Base-by-base conservation (phyloP, 2,329 filamentous ascomycete species). In the Xylaria sp. region DNA sequence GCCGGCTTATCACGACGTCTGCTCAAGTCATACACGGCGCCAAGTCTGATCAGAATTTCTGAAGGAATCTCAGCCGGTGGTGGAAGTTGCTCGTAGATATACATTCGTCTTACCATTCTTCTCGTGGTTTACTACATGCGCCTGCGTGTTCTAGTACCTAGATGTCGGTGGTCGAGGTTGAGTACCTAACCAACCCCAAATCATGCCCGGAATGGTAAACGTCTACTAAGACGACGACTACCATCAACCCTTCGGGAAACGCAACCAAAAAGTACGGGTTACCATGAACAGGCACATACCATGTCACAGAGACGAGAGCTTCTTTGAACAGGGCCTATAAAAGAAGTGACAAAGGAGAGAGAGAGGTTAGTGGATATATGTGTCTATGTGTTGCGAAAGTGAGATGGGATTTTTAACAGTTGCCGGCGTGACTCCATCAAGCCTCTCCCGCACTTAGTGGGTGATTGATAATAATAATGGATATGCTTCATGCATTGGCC, bases 41-140 rank as follows among this genome's bases (percentile, higher is more conserved):
- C 56, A 68, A 68, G 61, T 20, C 32, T 12, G 28, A 50, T 57
- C 51, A 32, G 65, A 61, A 68, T 64, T 65, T 57, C 56, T 65
- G 56, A 65, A 60, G 50, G 18, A 44, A 61, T 65, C 50, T 41
- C 37, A 41, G 56, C 56, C 55, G 65, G 61, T 56, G 55, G 61
- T 56, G 59, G 12, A 23, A 51, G 32, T 25, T 37, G 20, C 12
- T 39, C n/a, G 23, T 55, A 32, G 41, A 51, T 63, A 25, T 20
- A 50, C 9, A 50, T 56, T 39, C 12, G 34, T 56, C 56, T 57
- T 61, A 15, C 54, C 56, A 64, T 34, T 46, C 25, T n/a, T 25
- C 37, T 39, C 41, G 48, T 23, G 18, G 15, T 25, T 23, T 41
- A 20, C 59, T 39, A 41, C 25, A 34, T 55, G n/a, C 46, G 28